Base-by-base conservation (phyloP, 2,329 filamentous ascomycete species). In the Exophiala sp. region DNA sequence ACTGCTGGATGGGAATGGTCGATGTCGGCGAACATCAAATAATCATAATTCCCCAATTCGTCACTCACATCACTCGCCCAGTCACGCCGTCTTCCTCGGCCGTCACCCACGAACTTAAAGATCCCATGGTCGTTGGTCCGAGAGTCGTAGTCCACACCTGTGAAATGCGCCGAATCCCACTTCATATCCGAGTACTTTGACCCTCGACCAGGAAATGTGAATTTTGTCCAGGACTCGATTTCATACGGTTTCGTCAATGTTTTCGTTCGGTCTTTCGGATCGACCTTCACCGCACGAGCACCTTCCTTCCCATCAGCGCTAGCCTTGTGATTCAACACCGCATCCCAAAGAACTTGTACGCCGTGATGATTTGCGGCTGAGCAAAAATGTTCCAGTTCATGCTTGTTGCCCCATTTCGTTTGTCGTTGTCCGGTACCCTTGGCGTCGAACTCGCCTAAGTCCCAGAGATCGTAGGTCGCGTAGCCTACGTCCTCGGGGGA, bases 241-340 rank as follows among this genome's bases (percentile, higher is more conserved):
- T 86, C 78, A 57, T 80, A 78, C 0, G 81, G 76, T 5, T 79
- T 74, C 2, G 75, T 77, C 3, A 80, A 71, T 35, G 78, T 76
- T 52, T 78, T 73, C 24, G 74, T 80, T 14, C 85, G 78, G 65
- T 88, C 80, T 51, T 81, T 67, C 0, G 72, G 66, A 64, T 89
- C 79, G 14, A 89, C 86, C 66, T 86, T 83, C 41, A 86, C 77
- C 1, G 82, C 85, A 56, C 73, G 71, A 50, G 79, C 85, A 47
- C 77, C 77, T 65, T 89, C 85, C 24, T 78, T 83, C 49, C 74
- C 75, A 65, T 89, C 86, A 5, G 83, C 86, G 2, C 79, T 85
- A 2, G 85, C 84, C 66, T 87, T 88, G 66, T 89, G 86, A 63
- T 88, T 89, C 45, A 89, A 71, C 3, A 90, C 84, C 1, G 84